Conservation (phyloP, 768 basidiomycete species). For the Atractiella rhizophila region DNA sequence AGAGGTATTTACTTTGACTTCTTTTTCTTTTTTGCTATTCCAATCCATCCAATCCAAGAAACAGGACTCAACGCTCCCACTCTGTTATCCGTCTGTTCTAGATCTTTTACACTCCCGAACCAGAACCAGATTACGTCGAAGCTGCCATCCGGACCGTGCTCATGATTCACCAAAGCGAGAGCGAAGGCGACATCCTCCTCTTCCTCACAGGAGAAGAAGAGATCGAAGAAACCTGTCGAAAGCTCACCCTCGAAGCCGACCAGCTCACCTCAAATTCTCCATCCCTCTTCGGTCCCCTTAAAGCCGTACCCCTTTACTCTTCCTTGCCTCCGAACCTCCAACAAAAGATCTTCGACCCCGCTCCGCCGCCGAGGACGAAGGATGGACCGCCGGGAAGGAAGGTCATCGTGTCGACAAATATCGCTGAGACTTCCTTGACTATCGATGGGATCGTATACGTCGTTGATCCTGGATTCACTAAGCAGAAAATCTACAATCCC, state of each 20-base stretch:
- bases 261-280: slow-evolving; percentile 41
- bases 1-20: slow-evolving; percentile 36
- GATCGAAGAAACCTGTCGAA: slow-evolving; percentile 84
- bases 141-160: slow-evolving; percentile 85
- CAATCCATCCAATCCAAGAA: too few species aligned
- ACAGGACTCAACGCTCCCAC: too few species aligned
- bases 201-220: slow-evolving; percentile 98
- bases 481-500: slow-evolving; percentile 96
- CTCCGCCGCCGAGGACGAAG: slow-evolving; percentile 37
- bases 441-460: slow-evolving; percentile 99
- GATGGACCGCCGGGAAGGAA: slow-evolving; percentile 71
- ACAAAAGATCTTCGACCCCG: slow-evolving; percentile 81
- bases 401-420: slow-evolving; percentile 83
- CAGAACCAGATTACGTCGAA: slow-evolving; percentile 87
- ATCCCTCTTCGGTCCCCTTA: slow-evolving; percentile 59
- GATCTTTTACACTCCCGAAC: slow-evolving; percentile 60
- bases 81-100: too few species aligned
- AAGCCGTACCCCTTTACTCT: slow-evolving; percentile 83
- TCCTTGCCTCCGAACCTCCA: slow-evolving; percentile 82
- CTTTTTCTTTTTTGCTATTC: not conserved
- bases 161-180: slow-evolving; percentile 91
- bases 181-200: slow-evolving; percentile 68
- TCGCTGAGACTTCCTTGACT: slow-evolving; percentile 88
- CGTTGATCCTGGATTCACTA: slow-evolving; percentile 88
- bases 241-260: slow-evolving; percentile 75